Evolutionary conservation across 1,139 yeast species (phyloP).

Genomic region (Taiozyma onychis): DNA sequence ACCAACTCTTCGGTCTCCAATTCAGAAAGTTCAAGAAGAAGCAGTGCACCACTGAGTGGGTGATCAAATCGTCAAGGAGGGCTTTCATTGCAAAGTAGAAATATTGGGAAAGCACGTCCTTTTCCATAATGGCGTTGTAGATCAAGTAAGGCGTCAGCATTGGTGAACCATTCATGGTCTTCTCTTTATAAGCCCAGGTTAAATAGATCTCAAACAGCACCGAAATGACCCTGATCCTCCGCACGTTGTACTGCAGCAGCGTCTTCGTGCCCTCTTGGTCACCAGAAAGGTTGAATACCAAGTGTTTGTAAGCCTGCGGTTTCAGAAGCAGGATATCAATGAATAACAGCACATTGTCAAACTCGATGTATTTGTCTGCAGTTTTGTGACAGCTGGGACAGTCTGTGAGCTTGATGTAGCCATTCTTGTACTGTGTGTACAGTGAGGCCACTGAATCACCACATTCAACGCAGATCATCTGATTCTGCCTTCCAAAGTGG

Average conservation of each 20-base stretch:
- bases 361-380: constrained; percentile 90
- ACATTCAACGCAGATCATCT: constrained; percentile 93
- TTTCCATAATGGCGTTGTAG: constrained; percentile 36
- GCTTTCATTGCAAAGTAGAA: constrained; percentile 59
- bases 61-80: constrained; percentile 47
- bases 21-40: constrained; percentile 36
- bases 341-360: constrained; percentile 76
- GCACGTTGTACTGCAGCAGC: constrained; percentile 1
- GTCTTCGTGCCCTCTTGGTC: constrained; percentile 6
- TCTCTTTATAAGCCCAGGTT: constrained; percentile 89
- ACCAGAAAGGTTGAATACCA: constrained; percentile 70
- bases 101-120: constrained; percentile 56
- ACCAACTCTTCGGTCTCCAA: constrained; percentile 30
- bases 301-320: constrained; percentile 86
- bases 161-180: constrained; percentile 27
- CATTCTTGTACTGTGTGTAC: constrained; percentile 68
- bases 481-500: not conserved
- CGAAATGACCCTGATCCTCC: constrained; percentile 55
- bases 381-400: constrained; percentile 68
- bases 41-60: constrained; percentile 46
- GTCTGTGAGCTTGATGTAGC: constrained; percentile 74
- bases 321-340: constrained; percentile 78
- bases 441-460: constrained; percentile 56
- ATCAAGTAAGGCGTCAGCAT: constrained; percentile 12
- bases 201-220: constrained; percentile 86